Conservation (phyloP, 1,284 basidiomycete genomes). For the Butyriboletus appendiculatus region DNA sequence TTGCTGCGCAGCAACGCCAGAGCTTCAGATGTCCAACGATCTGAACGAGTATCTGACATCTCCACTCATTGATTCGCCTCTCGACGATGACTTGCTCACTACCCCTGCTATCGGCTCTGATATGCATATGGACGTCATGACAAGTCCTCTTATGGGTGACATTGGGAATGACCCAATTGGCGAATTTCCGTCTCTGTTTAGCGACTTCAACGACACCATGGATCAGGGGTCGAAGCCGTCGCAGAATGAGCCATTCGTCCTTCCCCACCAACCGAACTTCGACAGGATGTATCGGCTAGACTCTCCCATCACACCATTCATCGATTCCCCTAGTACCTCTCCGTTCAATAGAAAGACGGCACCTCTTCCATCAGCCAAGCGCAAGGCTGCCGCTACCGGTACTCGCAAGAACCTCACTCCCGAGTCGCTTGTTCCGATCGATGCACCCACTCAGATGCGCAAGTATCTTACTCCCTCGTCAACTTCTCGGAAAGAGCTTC, state of each 20-base stretch:
- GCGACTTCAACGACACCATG: constrained; percentile 6
- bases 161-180: constrained; percentile 38
- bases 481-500: constrained; percentile 61
- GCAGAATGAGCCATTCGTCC: constrained; percentile 7
- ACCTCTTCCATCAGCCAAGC: constrained; percentile 24
- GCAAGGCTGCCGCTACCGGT: constrained; percentile 43
- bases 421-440: constrained; percentile 50
- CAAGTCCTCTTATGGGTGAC: constrained; percentile 36
- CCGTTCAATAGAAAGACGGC: constrained; percentile 28
- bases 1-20: constrained; percentile 34
- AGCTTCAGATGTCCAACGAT: constrained; percentile 37
- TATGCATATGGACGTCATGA: constrained; percentile 44
- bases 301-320: constrained; percentile 44
- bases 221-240: constrained; percentile 19
- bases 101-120: constrained; percentile 50
- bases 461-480: constrained; percentile 56
- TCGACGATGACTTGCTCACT: constrained; percentile 53
- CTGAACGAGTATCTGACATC: constrained; percentile 46
- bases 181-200: constrained; percentile 28
- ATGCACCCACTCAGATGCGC: constrained; percentile 59
- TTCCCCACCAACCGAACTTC: constrained; percentile 32
- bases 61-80: constrained; percentile 53
- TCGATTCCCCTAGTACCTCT: constrained; percentile 44
- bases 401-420: constrained; percentile 56
- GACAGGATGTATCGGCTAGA: constrained; percentile 43